Evolutionary conservation across 257 asterid species (phyloP), one percentile per base, ranked within the genome.

Genomic region (Fraxinus pennsylvanica): DNA sequence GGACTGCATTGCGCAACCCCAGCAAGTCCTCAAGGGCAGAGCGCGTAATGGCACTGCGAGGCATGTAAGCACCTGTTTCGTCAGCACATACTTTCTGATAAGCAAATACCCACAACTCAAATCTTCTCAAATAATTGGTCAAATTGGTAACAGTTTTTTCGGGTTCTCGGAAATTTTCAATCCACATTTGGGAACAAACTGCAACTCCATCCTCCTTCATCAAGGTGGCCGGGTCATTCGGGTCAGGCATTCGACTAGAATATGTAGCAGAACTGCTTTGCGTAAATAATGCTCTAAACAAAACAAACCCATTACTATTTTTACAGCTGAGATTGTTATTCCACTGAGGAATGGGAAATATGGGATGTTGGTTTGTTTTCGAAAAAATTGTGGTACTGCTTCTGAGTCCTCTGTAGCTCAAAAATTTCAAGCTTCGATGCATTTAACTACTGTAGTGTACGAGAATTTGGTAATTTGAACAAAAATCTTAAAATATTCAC

Each of bases 81-180:
- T 95, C 99, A 0, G 99, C 94, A 72, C 90, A 86, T 35, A 92
- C 97, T 88, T 95, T 95, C 82, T 95, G 99, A 73, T 95, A 92
- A 4, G 98, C 97, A 89, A 95, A 81, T 25, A 95, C 97, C 99
- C 99, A 95, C 87, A 95, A 79, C 84, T 95, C 99, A 81, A 93
- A 90, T 73, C 96, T 91, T 84, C 99, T 88, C 88, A 95, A 84
- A 80, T 89, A 88, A 81, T 83, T 91, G 54, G 92, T 81, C 84
- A 95, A 75, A 90, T 95, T 88, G 29, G 84, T 83, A 9, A 86
- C 91, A 17, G 93, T 92, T 76, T 74, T 90, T 1, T 88, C 87
- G 0, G 99, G 89, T 74, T 93, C 91, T 15, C 90, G 84, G 70
- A 95, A 95, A 84, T 82, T 90, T 57, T 93, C 94, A 22, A 88